A percentile compares a stretch with the other conserved stretches of the same genome.
These are phyloP conservation scores for Boletus rubescentipes DNA, from an alignment of 768 basidiomycete species.

Conservation along the genomic window DNA sequence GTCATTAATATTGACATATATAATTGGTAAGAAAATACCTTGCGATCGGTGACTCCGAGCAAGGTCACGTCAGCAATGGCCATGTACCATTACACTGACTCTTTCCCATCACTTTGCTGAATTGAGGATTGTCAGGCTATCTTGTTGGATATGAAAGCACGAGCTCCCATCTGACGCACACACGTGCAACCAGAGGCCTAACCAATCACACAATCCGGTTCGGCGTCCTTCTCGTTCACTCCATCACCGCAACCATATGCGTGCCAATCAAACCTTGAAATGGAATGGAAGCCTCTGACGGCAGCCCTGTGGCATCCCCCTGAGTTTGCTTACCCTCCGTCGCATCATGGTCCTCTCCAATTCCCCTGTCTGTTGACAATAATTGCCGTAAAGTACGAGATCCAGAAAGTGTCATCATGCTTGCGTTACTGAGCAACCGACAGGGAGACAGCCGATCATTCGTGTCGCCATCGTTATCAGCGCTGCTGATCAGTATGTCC, in stretches of 20 bases:
- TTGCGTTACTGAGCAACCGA: not conserved
- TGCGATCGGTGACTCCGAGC: not conserved
- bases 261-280: slow-evolving; percentile 26
- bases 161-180: not conserved
- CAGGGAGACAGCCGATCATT: not conserved
- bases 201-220: slow-evolving; percentile 12
- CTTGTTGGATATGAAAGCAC: slow-evolving; percentile 8
- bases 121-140: not conserved
- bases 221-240: slow-evolving; percentile 3
- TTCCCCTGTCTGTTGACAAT: not conserved
- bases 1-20: not conserved
- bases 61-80: not conserved
- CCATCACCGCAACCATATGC: slow-evolving; percentile 20
- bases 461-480: slow-evolving; percentile 12
- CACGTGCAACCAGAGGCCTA: not conserved
- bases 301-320: slow-evolving; percentile 3
- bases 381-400: not conserved
- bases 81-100: not conserved
- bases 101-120: not conserved
- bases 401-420: not conserved
- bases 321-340: not conserved
- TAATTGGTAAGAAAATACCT: not conserved
- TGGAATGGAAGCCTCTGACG: slow-evolving; percentile 23
- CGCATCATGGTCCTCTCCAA: not conserved
- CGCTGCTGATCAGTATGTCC: slow-evolving; percentile 4